Base-by-base conservation (phyloP, 768 basidiomycete species). In the Terana coerulea region DNA sequence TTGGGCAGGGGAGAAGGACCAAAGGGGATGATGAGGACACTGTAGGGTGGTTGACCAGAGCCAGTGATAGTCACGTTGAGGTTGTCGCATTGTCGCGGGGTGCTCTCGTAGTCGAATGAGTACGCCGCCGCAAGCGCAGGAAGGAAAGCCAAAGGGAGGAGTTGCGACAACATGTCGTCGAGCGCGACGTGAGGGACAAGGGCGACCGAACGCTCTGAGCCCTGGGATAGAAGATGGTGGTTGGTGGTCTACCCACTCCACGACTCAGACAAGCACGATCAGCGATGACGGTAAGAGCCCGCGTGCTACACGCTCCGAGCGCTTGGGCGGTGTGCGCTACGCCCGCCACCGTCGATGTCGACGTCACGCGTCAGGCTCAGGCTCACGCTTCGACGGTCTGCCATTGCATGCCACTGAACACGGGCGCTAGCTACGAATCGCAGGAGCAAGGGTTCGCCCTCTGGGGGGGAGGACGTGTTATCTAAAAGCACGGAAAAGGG, bases 61-160 rank as follows among this genome's bases (percentile, higher is more conserved):
- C 86, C 86, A 11, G 72, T 67, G 45, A 88, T 70, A n/a, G 69
- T 52, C 21, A 91, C 66, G 35, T 79, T 76, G 35, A 90, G 73
- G 57, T 81, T 78, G 35, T 71, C 64, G 66, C 89, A 92, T 69
- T 91, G 88, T 50, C 74, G 64, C 0, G 89, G 86, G 21, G 75
- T 54, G 52, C 50, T 69, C 6, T 64, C 67, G 55, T 79, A 69
- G 24, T 66, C 60, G 63, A 77, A 79, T 5, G 73, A 72, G 54
- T 65, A 79, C 37, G 62, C 75, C 26, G 66, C 57, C 39, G 64
- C 66, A 40, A 72, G 59, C 6, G 68, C 55, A 3, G 65, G 61
- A 5, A 63, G 62, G 51, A 61, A 42, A 15, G 54, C 41, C 60
- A 54, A 51, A n/a, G 34, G 46, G 9, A 56, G 35, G 22, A 26